These are phyloP conservation scores for Paraphaeosphaeria minitans DNA, from an alignment of 2,329 filamentous ascomycete species.

Conservation along the genomic window DNA sequence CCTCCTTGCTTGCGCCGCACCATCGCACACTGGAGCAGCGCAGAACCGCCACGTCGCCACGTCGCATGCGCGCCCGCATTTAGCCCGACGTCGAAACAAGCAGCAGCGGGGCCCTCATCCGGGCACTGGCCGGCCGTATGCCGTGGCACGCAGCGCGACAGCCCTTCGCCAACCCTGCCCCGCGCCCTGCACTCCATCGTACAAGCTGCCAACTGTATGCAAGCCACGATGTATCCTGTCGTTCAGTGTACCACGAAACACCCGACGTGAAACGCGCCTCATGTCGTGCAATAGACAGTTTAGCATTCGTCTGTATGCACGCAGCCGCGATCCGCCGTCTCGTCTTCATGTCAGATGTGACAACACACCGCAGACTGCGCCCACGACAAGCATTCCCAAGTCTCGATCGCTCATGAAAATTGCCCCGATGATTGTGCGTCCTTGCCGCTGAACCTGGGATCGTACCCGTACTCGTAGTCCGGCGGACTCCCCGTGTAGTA, in stretches of 20 bases:
- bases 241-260: slow-evolving; percentile 33
- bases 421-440: slow-evolving; percentile 22
- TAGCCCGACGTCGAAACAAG: slow-evolving; percentile 10
- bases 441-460: slow-evolving; percentile 25
- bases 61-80: slow-evolving; percentile 5
- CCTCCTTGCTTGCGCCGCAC: background rate
- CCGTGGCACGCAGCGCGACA: background rate
- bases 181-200: slow-evolving; percentile 18
- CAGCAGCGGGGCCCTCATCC: slow-evolving; percentile 1
- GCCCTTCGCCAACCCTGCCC: slow-evolving; percentile 25
- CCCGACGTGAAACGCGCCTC: slow-evolving; percentile 23
- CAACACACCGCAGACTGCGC: background rate
- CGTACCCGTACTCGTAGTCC: slow-evolving; percentile 31
- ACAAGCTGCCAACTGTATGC: slow-evolving; percentile 16
- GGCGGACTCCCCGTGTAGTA: slow-evolving; percentile 33
- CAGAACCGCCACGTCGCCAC: too few species aligned
- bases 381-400: slow-evolving; percentile 9
- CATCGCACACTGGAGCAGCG: background rate
- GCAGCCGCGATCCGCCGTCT: slow-evolving; percentile 8
- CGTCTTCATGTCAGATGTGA: slow-evolving; percentile 15
- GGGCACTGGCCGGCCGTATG: background rate
- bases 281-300: slow-evolving; percentile 29
- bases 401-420: slow-evolving; percentile 18
- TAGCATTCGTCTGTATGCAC: slow-evolving; percentile 16
- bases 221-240: slow-evolving; percentile 26